phyloP scores from a whole-genome alignment of 2,329 filamentous ascomycete genomes.

The Stemphylium lycopersici region DNA sequence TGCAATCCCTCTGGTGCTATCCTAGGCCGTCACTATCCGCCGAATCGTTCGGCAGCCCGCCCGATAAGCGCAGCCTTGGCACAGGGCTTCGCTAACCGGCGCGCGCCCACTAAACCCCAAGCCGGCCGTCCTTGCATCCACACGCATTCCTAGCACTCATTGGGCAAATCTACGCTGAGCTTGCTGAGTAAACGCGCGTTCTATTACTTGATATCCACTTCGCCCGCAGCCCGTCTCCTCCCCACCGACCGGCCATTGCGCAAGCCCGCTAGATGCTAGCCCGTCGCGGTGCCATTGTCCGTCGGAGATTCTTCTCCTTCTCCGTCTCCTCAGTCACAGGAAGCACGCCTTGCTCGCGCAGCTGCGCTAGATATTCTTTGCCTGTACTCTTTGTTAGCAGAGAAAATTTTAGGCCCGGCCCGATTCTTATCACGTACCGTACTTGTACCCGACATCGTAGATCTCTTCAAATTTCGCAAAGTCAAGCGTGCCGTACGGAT shows the following conservation, averaged over 20 bases:
- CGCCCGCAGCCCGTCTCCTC: conserved; percentile 11
- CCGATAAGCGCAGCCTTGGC: conserved; percentile 20
- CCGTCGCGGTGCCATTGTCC: conserved; percentile 59
- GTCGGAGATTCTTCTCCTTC: conserved; percentile 57
- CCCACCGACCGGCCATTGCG: conserved; percentile 7
- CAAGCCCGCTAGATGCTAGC: conserved; percentile 14
- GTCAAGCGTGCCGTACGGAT: conserved; percentile 90
- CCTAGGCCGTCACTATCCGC: conserved; percentile 23
- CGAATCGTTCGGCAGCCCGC: background rate
- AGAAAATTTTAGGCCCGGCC: background rate
- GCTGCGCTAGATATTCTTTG: conserved; percentile 74
- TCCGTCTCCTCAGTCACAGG: conserved; percentile 60
- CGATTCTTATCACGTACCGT: conserved; percentile 51
- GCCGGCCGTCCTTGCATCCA: conserved; percentile 16
- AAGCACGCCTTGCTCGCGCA: conserved; percentile 80
- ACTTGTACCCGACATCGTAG: conserved; percentile 85
- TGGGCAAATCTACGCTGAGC: conserved; percentile 25
- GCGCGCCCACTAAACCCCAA: conserved; percentile 21
- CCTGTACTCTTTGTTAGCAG: conserved; percentile 42
- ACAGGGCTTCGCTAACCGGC: conserved; percentile 5
- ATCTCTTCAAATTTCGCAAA: conserved; percentile 99
- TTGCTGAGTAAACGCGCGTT: conserved; percentile 15
- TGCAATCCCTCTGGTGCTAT: background rate
- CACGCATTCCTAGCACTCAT: conserved; percentile 19
- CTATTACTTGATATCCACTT: conserved; percentile 25